phyloP scores from a whole-genome alignment of 2,329 filamentous ascomycete genomes.

The Penicillium sp. region DNA sequence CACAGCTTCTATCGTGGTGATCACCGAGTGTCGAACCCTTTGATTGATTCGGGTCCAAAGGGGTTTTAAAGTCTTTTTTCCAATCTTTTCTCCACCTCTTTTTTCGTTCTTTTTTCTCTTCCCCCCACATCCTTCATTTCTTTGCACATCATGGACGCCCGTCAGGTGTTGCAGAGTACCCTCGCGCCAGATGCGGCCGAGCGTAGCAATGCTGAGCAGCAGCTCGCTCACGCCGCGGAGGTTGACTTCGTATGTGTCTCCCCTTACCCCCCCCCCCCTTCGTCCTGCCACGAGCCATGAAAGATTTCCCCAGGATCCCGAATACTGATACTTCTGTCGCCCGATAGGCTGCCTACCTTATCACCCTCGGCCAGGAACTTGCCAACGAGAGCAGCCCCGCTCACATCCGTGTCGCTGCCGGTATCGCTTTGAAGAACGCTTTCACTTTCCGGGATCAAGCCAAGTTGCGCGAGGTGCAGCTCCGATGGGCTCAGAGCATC shows the following conservation, averaged over 20 bases:
- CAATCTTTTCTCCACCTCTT: slow-evolving; percentile 21
- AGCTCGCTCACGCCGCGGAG: slow-evolving; percentile 88
- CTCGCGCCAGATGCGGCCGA: slow-evolving; percentile 87
- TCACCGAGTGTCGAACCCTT: slow-evolving; percentile 14
- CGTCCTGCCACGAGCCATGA: slow-evolving; percentile 21
- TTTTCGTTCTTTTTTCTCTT: slow-evolving; percentile 16
- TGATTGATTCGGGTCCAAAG: slow-evolving; percentile 18
- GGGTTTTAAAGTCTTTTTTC: slow-evolving; percentile 18
- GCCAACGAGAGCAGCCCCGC: slow-evolving; percentile 82
- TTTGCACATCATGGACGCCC: slow-evolving; percentile 80
- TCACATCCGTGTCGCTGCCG: slow-evolving; percentile 87
- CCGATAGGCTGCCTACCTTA: slow-evolving; percentile 80
- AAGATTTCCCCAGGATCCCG: slow-evolving; percentile 8
- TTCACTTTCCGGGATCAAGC: slow-evolving; percentile 89
- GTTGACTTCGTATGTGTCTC: slow-evolving; percentile 79
- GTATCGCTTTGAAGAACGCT: slow-evolving; percentile 96
- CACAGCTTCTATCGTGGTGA: slow-evolving; percentile 20
- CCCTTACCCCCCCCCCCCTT: slow-evolving; percentile 33
- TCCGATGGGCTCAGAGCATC: slow-evolving; percentile 85
- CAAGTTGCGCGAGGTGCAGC: slow-evolving; percentile 84
- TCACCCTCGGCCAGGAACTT: slow-evolving; percentile 87
- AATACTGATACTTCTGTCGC: slow-evolving; percentile 26
- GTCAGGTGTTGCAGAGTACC: slow-evolving; percentile 95
- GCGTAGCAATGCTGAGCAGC: slow-evolving; percentile 88
- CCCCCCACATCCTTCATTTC: slow-evolving; percentile 21